phyloP scores from a whole-genome alignment of 2,329 filamentous ascomycete genomes.

The Exophiala dermatitidis region DNA sequence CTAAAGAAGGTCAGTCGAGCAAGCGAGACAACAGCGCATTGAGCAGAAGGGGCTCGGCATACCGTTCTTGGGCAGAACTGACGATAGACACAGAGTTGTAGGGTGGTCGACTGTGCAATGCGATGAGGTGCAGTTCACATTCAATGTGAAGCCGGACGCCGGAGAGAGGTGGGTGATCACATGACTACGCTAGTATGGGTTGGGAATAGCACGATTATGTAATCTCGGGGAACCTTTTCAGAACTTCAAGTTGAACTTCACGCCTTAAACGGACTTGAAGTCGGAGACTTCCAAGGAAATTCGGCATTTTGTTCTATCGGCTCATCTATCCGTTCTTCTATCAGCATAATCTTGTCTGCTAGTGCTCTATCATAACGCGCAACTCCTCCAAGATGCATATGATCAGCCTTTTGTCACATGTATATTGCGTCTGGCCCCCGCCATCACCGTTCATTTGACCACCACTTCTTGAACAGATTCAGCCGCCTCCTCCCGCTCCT shows the following conservation, averaged over 20 bases:
- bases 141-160: neutral
- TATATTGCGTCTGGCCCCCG: neutral
- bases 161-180: conserved; percentile 1
- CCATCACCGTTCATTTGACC: neutral
- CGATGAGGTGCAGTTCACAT: neutral
- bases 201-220: neutral
- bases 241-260: too few species aligned
- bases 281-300: too few species aligned
- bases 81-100: neutral
- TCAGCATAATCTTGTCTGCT: too few species aligned
- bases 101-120: neutral
- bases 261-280: too few species aligned
- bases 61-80: neutral
- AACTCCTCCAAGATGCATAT: too few species aligned
- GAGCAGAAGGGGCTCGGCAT: conserved; percentile 24
- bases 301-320: too few species aligned
- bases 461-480: neutral
- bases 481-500: neutral
- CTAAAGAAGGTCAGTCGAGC: neutral
- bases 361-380: too few species aligned
- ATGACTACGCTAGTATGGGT: neutral
- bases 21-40: neutral
- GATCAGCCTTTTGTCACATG: neutral
- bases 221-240: neutral
- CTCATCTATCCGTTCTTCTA: too few species aligned